phyloP scores from a whole-genome alignment of 495 filamentous ascomycete genomes.

The Immersiella caudata region DNA sequence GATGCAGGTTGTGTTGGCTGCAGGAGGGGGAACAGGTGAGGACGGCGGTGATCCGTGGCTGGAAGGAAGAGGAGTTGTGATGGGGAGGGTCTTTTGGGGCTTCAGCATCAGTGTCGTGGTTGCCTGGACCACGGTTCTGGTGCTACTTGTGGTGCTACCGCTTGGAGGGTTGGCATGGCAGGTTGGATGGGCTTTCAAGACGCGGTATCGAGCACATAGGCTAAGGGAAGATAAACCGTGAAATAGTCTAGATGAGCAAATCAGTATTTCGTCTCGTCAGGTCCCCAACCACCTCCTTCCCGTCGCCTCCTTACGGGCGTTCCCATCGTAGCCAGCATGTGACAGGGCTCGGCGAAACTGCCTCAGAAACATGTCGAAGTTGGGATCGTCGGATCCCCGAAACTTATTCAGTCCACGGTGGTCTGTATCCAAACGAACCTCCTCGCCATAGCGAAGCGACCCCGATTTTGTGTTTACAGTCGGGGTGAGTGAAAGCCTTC shows the following conservation, averaged over 20 bases:
- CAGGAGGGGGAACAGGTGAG: background rate
- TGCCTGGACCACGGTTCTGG: background rate
- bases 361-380: background rate
- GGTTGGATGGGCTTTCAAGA: background rate
- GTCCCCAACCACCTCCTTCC: too few species aligned
- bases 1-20: constrained; percentile 22
- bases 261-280: too few species aligned
- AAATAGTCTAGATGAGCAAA: too few species aligned
- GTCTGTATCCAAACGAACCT: background rate
- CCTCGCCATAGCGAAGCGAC: background rate
- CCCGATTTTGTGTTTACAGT: background rate
- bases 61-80: background rate
- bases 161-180: background rate
- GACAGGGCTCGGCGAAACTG: background rate
- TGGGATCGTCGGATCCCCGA: background rate
- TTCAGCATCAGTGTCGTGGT: background rate
- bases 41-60: background rate
- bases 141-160: background rate
- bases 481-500: background rate
- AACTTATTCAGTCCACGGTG: constrained; percentile 5
- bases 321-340: background rate
- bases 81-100: background rate
- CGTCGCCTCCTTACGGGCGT: background rate
- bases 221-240: too few species aligned
- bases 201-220: too few species aligned